A percentile compares a stretch with the other conserved stretches of the same genome.
These are phyloP conservation scores for Sinapis alba DNA, from an alignment of 441 rosid genomes.

Conservation along the genomic window DNA sequence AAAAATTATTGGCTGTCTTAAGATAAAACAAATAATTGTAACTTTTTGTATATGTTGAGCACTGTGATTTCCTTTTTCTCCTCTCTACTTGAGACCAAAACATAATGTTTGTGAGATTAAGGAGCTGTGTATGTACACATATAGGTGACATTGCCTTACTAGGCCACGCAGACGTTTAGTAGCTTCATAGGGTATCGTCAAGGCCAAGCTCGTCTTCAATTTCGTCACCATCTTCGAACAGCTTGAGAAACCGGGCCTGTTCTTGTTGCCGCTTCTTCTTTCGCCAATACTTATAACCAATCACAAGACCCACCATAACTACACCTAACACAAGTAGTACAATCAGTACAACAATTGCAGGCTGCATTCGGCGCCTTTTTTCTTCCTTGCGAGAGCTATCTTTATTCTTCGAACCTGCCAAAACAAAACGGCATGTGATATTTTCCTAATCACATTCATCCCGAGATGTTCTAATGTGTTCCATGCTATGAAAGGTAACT, in stretches of 20 bases:
- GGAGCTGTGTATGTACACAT: constrained; percentile 31
- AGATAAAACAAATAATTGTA: neutral
- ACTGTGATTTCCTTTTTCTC: constrained; percentile 7
- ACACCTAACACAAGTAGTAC: constrained; percentile 45
- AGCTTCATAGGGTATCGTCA: constrained; percentile 30
- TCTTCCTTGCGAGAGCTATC: constrained; percentile 27
- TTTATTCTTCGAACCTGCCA: constrained; percentile 43
- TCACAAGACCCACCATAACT: constrained; percentile 42
- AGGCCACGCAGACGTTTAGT: neutral
- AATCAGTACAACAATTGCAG: constrained; percentile 52
- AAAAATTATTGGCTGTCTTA: neutral
- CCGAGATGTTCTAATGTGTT: no score
- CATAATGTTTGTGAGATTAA: constrained; percentile 5
- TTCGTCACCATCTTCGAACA: constrained; percentile 96
- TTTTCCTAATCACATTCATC: neutral
- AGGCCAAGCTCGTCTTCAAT: constrained; percentile 77
- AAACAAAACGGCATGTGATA: neutral
- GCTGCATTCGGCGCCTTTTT: constrained; percentile 39
- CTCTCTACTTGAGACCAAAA: constrained; percentile 9
- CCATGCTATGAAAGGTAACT: constrained; percentile 31
- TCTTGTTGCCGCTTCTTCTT: constrained; percentile 86
- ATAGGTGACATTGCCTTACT: neutral
- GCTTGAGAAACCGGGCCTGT: constrained; percentile 85
- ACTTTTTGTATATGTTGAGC: neutral
- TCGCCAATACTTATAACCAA: constrained; percentile 67